These are phyloP conservation scores for Melampsora abietis-canadensis DNA, from an alignment of 1,284 basidiomycete species.

Conservation along the genomic window DNA sequence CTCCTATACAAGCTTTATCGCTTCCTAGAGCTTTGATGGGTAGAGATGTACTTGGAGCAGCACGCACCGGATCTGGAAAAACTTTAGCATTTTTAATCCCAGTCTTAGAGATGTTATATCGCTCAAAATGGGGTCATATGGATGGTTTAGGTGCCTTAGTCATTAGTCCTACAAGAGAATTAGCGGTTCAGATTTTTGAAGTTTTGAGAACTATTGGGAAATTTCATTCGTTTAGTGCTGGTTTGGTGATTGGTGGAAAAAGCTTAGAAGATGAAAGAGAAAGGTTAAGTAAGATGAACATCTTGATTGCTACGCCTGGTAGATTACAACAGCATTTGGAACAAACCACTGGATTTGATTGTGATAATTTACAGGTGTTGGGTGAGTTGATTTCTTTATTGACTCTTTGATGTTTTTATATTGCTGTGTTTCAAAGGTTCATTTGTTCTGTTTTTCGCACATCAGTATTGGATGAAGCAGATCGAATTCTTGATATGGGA, in stretches of 20 bases:
- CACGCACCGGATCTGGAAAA: constrained; percentile 76
- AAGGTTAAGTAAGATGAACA: constrained; percentile 87
- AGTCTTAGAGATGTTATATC: constrained; percentile 69
- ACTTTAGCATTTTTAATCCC: constrained; percentile 78
- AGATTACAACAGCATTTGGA: constrained; percentile 95
- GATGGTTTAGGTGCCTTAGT: constrained; percentile 87
- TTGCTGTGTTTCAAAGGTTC: constrained; percentile 16
- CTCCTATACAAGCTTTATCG: constrained; percentile 70
- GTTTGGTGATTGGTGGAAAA: constrained; percentile 94
- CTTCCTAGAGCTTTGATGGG: constrained; percentile 66
- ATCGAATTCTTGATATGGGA: constrained; percentile 94
- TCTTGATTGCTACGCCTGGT: constrained; percentile 93
- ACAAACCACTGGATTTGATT: constrained; percentile 91
- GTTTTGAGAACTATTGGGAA: constrained; percentile 87
- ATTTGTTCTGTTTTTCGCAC: constrained; percentile 6
- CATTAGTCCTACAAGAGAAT: constrained; percentile 90
- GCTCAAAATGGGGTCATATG: constrained; percentile 71
- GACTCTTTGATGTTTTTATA: constrained; percentile 1
- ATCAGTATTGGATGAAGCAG: constrained; percentile 89
- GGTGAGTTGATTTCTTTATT: constrained; percentile 59
- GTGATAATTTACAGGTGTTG: constrained; percentile 83
- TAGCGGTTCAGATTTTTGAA: constrained; percentile 96
- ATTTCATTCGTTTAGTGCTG: constrained; percentile 87
- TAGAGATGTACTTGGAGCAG: constrained; percentile 71
- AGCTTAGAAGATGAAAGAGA: constrained; percentile 89